A percentile compares a stretch with the other conserved stretches of the same genome.
phyloP scores from a whole-genome alignment of 2,329 filamentous ascomycete genomes.

The Camptophora hylomeconis region DNA sequence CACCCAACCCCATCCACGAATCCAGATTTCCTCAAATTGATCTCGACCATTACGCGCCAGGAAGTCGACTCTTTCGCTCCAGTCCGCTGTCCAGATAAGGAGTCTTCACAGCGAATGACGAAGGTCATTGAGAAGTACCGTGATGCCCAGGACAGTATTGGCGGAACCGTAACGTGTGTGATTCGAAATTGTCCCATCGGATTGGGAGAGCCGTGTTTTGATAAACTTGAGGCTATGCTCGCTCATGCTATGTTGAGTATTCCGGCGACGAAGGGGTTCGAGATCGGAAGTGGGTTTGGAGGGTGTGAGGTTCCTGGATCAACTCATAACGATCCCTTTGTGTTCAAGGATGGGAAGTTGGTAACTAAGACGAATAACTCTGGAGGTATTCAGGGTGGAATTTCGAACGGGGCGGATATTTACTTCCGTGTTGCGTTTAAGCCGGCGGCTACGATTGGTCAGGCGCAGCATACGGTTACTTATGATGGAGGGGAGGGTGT shows the following conservation, averaged over 20 bases:
- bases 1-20: constrained; percentile 40
- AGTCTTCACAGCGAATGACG: constrained; percentile 58
- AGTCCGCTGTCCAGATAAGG: constrained; percentile 68
- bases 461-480: constrained; percentile 69
- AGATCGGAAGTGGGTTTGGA: constrained; percentile 84
- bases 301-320: constrained; percentile 78
- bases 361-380: constrained; percentile 90
- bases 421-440: constrained; percentile 96
- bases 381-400: constrained; percentile 88
- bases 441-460: constrained; percentile 82
- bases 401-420: constrained; percentile 83
- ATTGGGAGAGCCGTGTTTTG: constrained; percentile 85
- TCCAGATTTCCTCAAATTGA: constrained; percentile 63
- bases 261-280: constrained; percentile 89
- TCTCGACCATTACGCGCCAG: constrained; percentile 58
- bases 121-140: constrained; percentile 63
- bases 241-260: constrained; percentile 92
- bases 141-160: constrained; percentile 75
- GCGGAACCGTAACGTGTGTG: constrained; percentile 87
- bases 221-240: constrained; percentile 85
- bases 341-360: constrained; percentile 46
- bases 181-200: constrained; percentile 75
- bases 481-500: constrained; percentile 67
- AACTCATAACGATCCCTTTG: constrained; percentile 83
- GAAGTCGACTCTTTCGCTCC: constrained; percentile 75